A percentile compares a stretch with the other conserved stretches of the same genome.
These are phyloP conservation scores for Actinomortierella wolfii DNA, from an alignment of 371 early-diverging fungal genomes.

Conservation along the genomic window DNA sequence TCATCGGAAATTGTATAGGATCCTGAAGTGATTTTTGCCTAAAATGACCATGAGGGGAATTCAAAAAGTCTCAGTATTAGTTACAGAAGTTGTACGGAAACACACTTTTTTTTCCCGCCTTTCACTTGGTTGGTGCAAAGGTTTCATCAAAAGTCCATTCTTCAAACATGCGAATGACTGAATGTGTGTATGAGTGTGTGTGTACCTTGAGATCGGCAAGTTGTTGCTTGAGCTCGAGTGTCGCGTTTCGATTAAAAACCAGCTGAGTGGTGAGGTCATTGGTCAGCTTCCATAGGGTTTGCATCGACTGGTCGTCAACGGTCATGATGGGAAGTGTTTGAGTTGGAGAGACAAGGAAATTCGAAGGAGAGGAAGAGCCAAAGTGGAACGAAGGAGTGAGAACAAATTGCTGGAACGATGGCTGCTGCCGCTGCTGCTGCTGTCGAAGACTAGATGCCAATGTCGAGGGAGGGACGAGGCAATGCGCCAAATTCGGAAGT, in stretches of 20 bases:
- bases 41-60: too few relatives aligned
- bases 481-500: too few relatives aligned
- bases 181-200: too few relatives aligned
- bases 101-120: too few relatives aligned
- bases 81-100: too few relatives aligned
- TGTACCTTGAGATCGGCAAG: conserved; percentile 31
- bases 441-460: neutral
- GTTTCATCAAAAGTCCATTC: too few relatives aligned
- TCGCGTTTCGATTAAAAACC: conserved; percentile 38
- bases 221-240: conserved; percentile 43
- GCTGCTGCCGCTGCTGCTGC: neutral
- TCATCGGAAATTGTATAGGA: too few relatives aligned
- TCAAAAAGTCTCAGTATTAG: too few relatives aligned
- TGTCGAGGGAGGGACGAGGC: too few relatives aligned
- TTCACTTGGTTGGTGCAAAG: too few relatives aligned
- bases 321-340: conserved; percentile 13
- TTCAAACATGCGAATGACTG: too few relatives aligned
- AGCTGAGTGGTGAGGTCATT: conserved; percentile 47
- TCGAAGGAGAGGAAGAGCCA: conserved; percentile 2
- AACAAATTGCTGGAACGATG: neutral
- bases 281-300: conserved; percentile 45
- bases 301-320: conserved; percentile 42
- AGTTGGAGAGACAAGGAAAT: neutral
- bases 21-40: too few relatives aligned
- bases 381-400: conserved; percentile 1